Base-by-base conservation (phyloP, 805 yeast species). In the Monosporozyma yasuniensis region DNA sequence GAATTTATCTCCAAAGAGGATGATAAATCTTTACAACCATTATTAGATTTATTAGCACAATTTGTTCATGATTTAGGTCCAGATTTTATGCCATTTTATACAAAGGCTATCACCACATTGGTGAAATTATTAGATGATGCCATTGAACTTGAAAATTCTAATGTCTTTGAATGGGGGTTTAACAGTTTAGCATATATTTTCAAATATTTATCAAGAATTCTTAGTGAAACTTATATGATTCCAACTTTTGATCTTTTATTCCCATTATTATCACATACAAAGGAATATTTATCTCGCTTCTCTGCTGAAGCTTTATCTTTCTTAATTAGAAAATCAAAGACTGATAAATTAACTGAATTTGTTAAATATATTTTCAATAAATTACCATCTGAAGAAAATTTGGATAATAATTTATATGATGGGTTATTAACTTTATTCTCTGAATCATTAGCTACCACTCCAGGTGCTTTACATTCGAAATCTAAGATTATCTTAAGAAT, bases 41-140 rank as follows among this genome's bases (percentile, higher is more conserved):
- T 87, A 27, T 66, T 88, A 47, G 99, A 93, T 60, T 68, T 85
- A 9, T 64, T 89, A 22, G 78, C 96, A 0, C 95, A 89, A 60
- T 84, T 93, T 58, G 82, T 89, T 39, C 96, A 87, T 58, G 99
- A 91, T 70, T 70, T 91, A 54, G 97, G 96, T 9, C 83, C 91
- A 2, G 98, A 91, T 57, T 93, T 90, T 61, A 76, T 88, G 72
- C 78, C 77, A 8, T 88, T 71, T 60, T 89, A 87, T 60, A 69
- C 69, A 1, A 63, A 67, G 23, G 68, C 88, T 0, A 67, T 91
- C 44, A 55, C 60, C 0, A 56, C 76, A 22, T 72, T 90, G 41
- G 76, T 75, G 4, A 63, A 69, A 0, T 61, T 87, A 42, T 54
- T 63, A 10, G 67, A 50, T 64, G 49, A 70, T 47, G 73, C 86